Evolutionary conservation across 495 filamentous ascomycete genomes (phyloP), one percentile per base, ranked within the genome.

Genomic region (Penicillium longicatenatum): DNA sequence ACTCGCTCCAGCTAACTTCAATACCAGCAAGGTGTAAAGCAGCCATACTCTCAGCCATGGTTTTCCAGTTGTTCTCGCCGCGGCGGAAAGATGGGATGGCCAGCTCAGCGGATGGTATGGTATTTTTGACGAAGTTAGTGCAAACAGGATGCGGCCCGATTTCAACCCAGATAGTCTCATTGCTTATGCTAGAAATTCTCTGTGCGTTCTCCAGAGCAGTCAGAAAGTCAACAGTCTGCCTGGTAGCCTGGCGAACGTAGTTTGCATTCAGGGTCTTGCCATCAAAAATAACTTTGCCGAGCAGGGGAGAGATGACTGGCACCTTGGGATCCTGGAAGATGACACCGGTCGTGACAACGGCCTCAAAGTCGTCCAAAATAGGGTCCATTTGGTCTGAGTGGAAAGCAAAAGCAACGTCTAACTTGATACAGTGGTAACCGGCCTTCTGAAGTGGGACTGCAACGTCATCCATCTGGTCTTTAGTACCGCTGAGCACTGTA

Each of bases 1-100:
- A 89, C 62, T 89, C 88, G 54, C 80, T 81, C 86, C 88, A 93
- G 63, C 82, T 66, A 45, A 91, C 62, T 14, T 80, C 75, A 11
- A 86, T 59, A 12, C 90, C 87, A 7, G 70, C 74, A 3, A 63
- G 65, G 63, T 91, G 80, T 16, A 92, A 69, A 2, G 75, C 70
- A 43, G 73, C 69, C 2, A 91, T 62, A 19, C 71, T 82, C 6
- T 64, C 57, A 0, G 80, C 73, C 4, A 93, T 65, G 4, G 79
- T 85, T 60, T 77, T 79, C 76, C 81, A 90, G 19, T 61, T 61
- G 53, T 79, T 67, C 19, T 79, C 75, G 11, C 64, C 61, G 0
- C 70, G 68, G 4, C 69, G 72, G 8, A 82, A 50, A 1, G 14
- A 16, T 4, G 35, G 35, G 12, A 39, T 3, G 10, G 10, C 8